Conservation (phyloP, 73 alveolate species). For the Chromera velia region DNA sequence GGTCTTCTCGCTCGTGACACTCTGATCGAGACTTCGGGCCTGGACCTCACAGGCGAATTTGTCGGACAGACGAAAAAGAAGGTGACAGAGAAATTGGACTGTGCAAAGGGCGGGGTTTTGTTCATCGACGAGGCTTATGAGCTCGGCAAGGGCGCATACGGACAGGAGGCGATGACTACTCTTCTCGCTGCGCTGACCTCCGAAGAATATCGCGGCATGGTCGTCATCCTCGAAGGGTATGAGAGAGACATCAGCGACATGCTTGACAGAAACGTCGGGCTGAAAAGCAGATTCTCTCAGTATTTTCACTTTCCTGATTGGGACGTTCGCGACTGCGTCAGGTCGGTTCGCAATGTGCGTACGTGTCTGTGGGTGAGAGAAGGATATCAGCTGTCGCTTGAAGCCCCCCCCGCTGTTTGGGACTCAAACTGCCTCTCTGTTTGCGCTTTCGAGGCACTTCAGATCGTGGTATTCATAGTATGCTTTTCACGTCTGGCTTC, state of each 20-base stretch:
- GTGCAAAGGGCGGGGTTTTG: constrained; percentile 27
- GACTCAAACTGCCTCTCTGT: no score
- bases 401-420: no score
- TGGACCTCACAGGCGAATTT: constrained; percentile 25
- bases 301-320: constrained; percentile 23
- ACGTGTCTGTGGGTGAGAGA: no score
- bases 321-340: constrained; percentile 14
- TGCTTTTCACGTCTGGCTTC: no score
- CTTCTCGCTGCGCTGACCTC: constrained; percentile 30
- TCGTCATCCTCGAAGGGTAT: constrained; percentile 27
- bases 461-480: no score
- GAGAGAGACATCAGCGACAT: constrained; percentile 20
- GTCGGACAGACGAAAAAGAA: constrained; percentile 32
- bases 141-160: constrained; percentile 29
- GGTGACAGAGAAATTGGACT: constrained; percentile 19
- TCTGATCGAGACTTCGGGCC: constrained; percentile 36
- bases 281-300: constrained; percentile 16
- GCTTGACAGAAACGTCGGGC: constrained; percentile 23
- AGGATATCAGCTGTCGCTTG: no score
- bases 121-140: constrained; percentile 40
- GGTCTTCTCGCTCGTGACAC: no score
- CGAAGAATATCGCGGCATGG: constrained; percentile 23
- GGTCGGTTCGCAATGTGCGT: constrained; percentile 9
- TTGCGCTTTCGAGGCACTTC: no score
- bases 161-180: constrained; percentile 24